phyloP scores from a whole-genome alignment of 2,329 filamentous ascomycete species.

The Dactylella cylindrospora region DNA sequence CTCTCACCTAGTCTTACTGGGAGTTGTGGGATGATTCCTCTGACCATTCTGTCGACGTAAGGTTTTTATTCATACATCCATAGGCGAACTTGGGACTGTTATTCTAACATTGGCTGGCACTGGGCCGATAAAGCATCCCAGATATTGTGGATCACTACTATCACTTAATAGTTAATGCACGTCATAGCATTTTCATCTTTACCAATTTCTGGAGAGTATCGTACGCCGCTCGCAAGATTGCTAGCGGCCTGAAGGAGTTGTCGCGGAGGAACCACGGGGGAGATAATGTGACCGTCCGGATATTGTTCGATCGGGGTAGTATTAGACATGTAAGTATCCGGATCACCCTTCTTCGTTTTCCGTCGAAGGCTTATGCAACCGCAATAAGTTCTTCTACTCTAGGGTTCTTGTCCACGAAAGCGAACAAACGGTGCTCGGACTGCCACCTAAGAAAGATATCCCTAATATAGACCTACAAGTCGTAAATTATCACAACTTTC shows the following conservation, averaged over 20 bases:
- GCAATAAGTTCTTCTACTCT: constrained; percentile 14
- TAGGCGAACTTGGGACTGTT: background rate
- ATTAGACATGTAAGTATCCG: constrained; percentile 11
- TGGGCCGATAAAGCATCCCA: constrained; percentile 12
- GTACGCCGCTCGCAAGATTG: constrained; percentile 18
- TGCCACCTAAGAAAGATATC: constrained; percentile 17
- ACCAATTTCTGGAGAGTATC: constrained; percentile 38
- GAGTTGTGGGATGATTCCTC: background rate
- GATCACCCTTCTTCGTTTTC: background rate
- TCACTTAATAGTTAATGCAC: constrained; percentile 18
- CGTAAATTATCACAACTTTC: constrained; percentile 35
- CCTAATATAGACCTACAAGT: constrained; percentile 29
- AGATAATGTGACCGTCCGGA: constrained; percentile 4
- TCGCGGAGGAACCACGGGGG: background rate
- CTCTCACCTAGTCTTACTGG: background rate
- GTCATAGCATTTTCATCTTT: constrained; percentile 24
- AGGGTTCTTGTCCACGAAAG: constrained; percentile 4
- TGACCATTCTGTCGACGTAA: constrained; percentile 33
- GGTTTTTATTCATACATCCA: background rate
- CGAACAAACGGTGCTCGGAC: constrained; percentile 16
- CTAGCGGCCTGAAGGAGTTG: constrained; percentile 11
- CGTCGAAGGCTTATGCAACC: background rate
- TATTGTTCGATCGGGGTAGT: constrained; percentile 27
- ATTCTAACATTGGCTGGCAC: background rate
- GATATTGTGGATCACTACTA: constrained; percentile 38